Conservation (phyloP, 2,329 filamentous ascomycete species). For the Paracamarosporium sp. region DNA sequence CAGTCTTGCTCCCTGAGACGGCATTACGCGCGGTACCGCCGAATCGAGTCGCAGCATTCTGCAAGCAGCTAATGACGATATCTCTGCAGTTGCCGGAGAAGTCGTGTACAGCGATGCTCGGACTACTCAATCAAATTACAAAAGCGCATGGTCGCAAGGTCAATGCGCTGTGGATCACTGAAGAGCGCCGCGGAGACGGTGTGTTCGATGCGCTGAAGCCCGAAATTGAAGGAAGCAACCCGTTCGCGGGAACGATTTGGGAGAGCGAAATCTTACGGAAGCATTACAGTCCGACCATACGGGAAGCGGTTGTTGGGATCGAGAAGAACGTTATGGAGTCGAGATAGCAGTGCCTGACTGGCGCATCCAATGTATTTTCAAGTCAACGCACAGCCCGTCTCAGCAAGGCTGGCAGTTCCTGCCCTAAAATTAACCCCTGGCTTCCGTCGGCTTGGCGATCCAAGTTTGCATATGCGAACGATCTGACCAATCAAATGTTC, state of each 20-base stretch:
- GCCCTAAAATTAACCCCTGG: background rate
- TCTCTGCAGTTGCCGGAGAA: slow-evolving; percentile 91
- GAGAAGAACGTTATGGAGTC: slow-evolving; percentile 43
- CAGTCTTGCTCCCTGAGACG: slow-evolving; percentile 77
- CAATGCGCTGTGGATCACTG: slow-evolving; percentile 87
- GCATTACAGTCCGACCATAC: slow-evolving; percentile 87
- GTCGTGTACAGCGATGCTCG: slow-evolving; percentile 79
- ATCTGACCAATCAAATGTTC: background rate
- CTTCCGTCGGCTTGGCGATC: background rate
- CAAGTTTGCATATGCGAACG: background rate
- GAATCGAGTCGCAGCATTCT: slow-evolving; percentile 85
- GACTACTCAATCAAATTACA: slow-evolving; percentile 77
- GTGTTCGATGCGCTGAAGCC: slow-evolving; percentile 74
- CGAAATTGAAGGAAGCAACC: slow-evolving; percentile 85
- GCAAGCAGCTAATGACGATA: slow-evolving; percentile 85
- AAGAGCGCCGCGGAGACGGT: slow-evolving; percentile 91
- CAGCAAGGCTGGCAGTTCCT: background rate
- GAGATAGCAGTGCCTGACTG: slow-evolving; percentile 16
- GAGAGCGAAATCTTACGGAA: slow-evolving; percentile 85
- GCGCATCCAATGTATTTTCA: background rate
- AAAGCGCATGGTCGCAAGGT: slow-evolving; percentile 85
- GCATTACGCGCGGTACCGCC: slow-evolving; percentile 79
- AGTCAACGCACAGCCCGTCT: background rate
- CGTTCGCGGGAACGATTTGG: slow-evolving; percentile 90
- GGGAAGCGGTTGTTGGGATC: slow-evolving; percentile 67